Evolutionary conservation across 768 basidiomycete species (phyloP).

Genomic region (Tulasnella sp.): DNA sequence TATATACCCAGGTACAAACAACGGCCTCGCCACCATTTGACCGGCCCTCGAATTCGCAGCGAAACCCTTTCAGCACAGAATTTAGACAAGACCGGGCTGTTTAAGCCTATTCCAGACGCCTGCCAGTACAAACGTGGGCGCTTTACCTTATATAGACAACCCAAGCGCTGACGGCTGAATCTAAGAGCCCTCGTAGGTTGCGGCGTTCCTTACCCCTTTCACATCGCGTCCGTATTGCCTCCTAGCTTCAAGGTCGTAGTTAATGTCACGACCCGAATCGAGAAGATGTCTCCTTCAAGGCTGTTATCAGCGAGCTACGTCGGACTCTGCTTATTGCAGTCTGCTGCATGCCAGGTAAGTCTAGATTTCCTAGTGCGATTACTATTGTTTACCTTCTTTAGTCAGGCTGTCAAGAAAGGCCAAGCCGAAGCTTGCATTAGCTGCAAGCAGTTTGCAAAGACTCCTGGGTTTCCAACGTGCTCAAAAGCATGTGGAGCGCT

Average conservation of each 20-base stretch:
- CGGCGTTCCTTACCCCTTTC: background rate
- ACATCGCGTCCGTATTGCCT: background rate
- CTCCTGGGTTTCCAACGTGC: background rate
- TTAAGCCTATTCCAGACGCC: too few species aligned
- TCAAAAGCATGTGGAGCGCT: background rate
- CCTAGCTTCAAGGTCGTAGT: background rate
- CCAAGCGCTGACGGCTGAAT: background rate
- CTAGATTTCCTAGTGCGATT: background rate
- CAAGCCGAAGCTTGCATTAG: background rate
- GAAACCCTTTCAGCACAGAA: too few species aligned
- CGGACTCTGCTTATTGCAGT: background rate
- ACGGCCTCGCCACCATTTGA: too few species aligned
- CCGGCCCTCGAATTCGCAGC: too few species aligned
- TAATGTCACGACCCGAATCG: background rate
- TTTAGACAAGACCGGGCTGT: too few species aligned
- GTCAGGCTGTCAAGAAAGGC: background rate
- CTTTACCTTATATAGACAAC: background rate
- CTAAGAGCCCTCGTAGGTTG: background rate
- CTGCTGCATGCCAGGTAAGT: background rate
- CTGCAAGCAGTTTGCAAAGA: background rate
- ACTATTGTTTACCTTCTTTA: background rate
- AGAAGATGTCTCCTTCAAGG: background rate
- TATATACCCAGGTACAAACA: too few species aligned
- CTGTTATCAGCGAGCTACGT: background rate
- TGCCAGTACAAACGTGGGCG: too few species aligned